Conservation (phyloP, 306 rosid genomes). For the Casuarina cunninghamiana region DNA sequence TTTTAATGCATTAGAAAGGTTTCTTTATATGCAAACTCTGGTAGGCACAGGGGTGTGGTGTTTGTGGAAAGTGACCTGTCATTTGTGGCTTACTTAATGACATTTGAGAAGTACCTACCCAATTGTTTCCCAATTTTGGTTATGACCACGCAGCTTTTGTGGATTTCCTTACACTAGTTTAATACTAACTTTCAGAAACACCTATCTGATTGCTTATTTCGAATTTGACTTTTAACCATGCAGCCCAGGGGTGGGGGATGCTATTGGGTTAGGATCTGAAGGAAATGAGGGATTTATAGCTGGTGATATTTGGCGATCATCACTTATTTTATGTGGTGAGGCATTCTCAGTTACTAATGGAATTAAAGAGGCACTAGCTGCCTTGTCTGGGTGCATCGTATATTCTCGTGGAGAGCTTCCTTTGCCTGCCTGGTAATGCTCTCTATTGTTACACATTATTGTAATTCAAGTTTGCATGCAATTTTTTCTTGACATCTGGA, state of each 20-base stretch:
- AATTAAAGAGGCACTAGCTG: conserved; percentile 40
- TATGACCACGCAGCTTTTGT: background rate
- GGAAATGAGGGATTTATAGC: conserved; percentile 42
- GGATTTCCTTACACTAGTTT: background rate
- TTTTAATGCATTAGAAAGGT: background rate
- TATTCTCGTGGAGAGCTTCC: conserved; percentile 49
- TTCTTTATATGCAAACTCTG: background rate
- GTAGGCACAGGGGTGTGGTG: background rate
- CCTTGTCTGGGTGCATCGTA: conserved; percentile 45
- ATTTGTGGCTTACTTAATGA: background rate
- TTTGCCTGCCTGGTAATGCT: conserved; percentile 41
- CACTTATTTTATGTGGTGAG: conserved; percentile 49
- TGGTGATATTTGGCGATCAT: conserved; percentile 45
- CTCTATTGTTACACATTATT: background rate
- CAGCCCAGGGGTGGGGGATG: conserved; percentile 39
- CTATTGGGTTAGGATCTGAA: conserved; percentile 31
- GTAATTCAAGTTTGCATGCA: background rate
- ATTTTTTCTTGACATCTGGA: conserved; percentile 7
- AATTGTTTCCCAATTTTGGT: background rate
- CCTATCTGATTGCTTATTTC: background rate
- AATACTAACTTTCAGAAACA: background rate
- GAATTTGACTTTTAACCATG: conserved; percentile 12
- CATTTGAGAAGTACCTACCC: no score
- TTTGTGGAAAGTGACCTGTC: background rate
- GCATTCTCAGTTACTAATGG: conserved; percentile 42